phyloP scores from a whole-genome alignment of 306 rosid genomes.

The Macrotyloma uniflorum region DNA sequence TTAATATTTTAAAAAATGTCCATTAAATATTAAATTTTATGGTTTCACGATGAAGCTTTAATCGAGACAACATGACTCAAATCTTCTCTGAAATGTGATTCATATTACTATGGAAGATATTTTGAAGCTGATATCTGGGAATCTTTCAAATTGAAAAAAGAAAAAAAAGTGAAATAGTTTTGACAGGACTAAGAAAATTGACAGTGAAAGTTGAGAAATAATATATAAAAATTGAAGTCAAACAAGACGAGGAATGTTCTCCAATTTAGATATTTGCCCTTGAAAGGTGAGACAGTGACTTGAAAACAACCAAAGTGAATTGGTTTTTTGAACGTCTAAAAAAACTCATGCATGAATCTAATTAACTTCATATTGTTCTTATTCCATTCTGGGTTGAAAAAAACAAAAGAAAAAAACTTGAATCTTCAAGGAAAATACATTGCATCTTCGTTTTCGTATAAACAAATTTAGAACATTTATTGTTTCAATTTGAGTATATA shows the following conservation, averaged over 20 bases:
- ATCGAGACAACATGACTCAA: too few species aligned
- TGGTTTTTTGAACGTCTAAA: slow-evolving; percentile 3
- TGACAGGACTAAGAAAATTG: background rate
- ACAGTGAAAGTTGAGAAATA: background rate
- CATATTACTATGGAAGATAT: too few species aligned
- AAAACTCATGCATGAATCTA: slow-evolving; percentile 1
- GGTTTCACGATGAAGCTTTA: too few species aligned
- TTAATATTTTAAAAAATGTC: too few species aligned
- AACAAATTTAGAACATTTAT: too few species aligned
- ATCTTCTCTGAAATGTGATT: too few species aligned
- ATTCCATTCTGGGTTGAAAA: background rate
- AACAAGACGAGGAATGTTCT: background rate
- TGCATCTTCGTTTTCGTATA: too few species aligned
- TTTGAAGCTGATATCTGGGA: too few species aligned
- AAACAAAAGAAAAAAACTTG: background rate
- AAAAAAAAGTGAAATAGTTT: background rate
- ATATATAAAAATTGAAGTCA: background rate
- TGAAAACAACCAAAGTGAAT: slow-evolving; percentile 24
- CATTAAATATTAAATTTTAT: too few species aligned
- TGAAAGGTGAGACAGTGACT: slow-evolving; percentile 29
- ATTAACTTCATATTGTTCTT: background rate
- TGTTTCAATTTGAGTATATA: too few species aligned
- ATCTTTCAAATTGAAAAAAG: background rate
- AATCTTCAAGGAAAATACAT: background rate
- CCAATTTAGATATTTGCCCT: slow-evolving; percentile 12